phyloP scores from a whole-genome alignment of 2,329 filamentous ascomycete species.

The Byssoonygena ceratinophila region DNA sequence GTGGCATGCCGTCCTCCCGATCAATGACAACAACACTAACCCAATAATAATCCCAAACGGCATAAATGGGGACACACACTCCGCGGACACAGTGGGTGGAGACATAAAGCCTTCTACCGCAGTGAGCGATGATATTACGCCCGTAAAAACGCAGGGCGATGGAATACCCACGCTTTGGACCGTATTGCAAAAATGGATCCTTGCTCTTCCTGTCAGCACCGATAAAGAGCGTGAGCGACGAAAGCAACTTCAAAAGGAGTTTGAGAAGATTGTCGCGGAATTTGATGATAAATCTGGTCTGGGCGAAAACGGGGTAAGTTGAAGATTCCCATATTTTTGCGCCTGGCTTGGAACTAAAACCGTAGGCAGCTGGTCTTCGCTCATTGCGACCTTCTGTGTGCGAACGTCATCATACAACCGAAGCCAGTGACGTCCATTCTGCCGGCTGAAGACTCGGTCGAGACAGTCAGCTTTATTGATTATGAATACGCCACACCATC shows the following conservation, averaged over 20 bases:
- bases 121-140: constrained; percentile 22
- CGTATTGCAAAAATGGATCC: constrained; percentile 91
- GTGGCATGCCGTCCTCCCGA: constrained; percentile 72
- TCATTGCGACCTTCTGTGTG: constrained; percentile 90
- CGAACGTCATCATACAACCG: constrained; percentile 80
- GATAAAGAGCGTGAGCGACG: constrained; percentile 58
- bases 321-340: constrained; percentile 16
- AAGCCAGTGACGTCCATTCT: constrained; percentile 23
- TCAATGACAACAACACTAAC: constrained; percentile 36
- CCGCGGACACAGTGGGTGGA: constrained; percentile 43
- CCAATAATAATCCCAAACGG: constrained; percentile 19
- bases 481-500: constrained; percentile 96
- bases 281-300: constrained; percentile 69
- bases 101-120: constrained; percentile 17
- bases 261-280: constrained; percentile 57
- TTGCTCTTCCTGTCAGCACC: constrained; percentile 65
- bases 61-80: constrained; percentile 24
- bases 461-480: constrained; percentile 77
- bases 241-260: constrained; percentile 59
- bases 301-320: constrained; percentile 58
- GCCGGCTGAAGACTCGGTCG: constrained; percentile 31
- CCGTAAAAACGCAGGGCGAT: constrained; percentile 50
- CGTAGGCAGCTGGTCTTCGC: constrained; percentile 70
- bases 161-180: constrained; percentile 84
- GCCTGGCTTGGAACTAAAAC: neutral